A percentile compares a stretch with the other conserved stretches of the same genome.
These are phyloP conservation scores for Fusarium denticulatum DNA, from an alignment of 2,329 filamentous ascomycete genomes.

Conservation along the genomic window DNA sequence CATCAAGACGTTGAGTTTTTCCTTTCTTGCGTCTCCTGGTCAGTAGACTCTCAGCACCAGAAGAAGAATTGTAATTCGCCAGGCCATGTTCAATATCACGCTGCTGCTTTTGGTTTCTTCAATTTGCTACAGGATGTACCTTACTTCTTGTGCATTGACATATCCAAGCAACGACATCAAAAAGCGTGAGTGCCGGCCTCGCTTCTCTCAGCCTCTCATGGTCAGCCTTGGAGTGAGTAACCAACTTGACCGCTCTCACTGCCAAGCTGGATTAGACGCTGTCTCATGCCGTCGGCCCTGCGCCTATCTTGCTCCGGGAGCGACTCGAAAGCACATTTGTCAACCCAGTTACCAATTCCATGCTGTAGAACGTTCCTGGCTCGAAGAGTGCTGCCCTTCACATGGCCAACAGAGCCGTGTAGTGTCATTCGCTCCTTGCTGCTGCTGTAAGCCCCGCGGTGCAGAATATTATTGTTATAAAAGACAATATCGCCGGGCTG, in stretches of 20 bases:
- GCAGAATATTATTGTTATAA: conserved; percentile 90
- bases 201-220: conserved; percentile 48
- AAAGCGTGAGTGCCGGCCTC: conserved; percentile 6
- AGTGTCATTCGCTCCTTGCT: conserved; percentile 72
- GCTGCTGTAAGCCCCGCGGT: conserved; percentile 73
- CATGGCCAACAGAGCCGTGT: conserved; percentile 76
- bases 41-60: background rate
- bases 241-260: conserved; percentile 69
- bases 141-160: background rate
- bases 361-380: conserved; percentile 81
- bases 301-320: conserved; percentile 55
- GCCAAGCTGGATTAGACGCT: conserved; percentile 70
- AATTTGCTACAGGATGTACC: background rate
- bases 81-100: background rate
- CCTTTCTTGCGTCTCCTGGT: background rate
- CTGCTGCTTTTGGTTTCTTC: background rate
- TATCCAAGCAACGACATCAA: conserved; percentile 15
- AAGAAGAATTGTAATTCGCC: background rate
- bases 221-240: conserved; percentile 68
- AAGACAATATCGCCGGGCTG: conserved; percentile 83
- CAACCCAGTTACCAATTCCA: conserved; percentile 74
- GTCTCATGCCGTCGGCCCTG: conserved; percentile 72
- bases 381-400: conserved; percentile 62
- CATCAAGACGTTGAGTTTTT: background rate
- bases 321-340: conserved; percentile 63